These are phyloP conservation scores for Chytriomyces hyalinus DNA, from an alignment of 192 early-diverging fungal species.

Conservation along the genomic window DNA sequence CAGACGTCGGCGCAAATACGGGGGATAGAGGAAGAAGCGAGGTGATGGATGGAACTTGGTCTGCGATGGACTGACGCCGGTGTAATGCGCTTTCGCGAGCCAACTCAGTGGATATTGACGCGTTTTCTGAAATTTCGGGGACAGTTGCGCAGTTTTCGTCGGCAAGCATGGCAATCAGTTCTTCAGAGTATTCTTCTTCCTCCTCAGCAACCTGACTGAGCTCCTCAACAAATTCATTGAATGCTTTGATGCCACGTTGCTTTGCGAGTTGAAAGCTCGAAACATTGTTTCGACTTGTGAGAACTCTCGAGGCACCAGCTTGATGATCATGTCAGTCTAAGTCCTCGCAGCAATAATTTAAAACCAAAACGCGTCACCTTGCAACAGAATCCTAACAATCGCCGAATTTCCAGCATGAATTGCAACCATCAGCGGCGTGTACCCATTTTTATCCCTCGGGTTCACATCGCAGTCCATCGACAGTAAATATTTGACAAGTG, in stretches of 20 bases:
- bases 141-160: background rate
- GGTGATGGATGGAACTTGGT: background rate
- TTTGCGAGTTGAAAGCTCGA: constrained; percentile 17
- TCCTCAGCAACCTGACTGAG: background rate
- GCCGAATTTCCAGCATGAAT: constrained; percentile 36
- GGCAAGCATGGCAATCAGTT: background rate
- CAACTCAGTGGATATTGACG: too few relatives aligned
- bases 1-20: constrained; percentile 1
- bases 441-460: constrained; percentile 39
- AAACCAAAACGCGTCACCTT: constrained; percentile 17
- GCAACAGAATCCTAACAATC: constrained; percentile 35
- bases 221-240: constrained; percentile 5
- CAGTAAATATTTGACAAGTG: constrained; percentile 47
- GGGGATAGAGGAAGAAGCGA: background rate
- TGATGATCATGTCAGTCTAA: background rate
- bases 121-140: background rate
- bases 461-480: constrained; percentile 35
- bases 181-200: background rate
- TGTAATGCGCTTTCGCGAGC: too few relatives aligned
- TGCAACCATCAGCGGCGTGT: constrained; percentile 45
- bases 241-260: background rate
- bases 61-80: too few relatives aligned
- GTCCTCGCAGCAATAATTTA: background rate
- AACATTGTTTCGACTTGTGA: constrained; percentile 29
- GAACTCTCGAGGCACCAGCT: constrained; percentile 33